Evolutionary conservation across 2,329 filamentous ascomycete genomes (phyloP).

Genomic region (Sphaerulina vaccinii): DNA sequence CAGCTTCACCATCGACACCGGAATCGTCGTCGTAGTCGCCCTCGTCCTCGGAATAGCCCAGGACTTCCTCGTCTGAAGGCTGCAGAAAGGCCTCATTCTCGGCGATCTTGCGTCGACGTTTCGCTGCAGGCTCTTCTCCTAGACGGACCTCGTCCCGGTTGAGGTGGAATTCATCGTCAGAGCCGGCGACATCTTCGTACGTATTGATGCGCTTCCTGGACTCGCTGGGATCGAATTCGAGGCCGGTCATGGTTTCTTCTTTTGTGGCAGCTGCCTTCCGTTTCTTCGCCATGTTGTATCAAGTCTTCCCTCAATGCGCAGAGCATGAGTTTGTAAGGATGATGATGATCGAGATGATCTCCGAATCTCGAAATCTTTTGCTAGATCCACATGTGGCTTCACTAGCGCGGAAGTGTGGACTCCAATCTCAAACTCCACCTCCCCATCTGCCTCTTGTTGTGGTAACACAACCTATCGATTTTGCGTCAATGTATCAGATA

Average conservation of each 20-base stretch:
- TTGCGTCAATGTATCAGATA: not conserved
- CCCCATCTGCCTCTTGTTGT: too few species aligned
- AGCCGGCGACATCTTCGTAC: slow-evolving; percentile 85
- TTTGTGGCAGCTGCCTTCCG: slow-evolving; percentile 18
- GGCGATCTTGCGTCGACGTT: slow-evolving; percentile 68
- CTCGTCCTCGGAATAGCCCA: slow-evolving; percentile 47
- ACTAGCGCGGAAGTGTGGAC: not conserved
- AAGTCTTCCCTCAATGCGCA: too few species aligned
- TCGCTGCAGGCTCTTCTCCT: slow-evolving; percentile 75
- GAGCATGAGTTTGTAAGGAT: not conserved
- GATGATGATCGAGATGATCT: too few species aligned
- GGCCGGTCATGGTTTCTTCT: slow-evolving; percentile 5
- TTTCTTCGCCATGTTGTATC: slow-evolving; percentile 50
- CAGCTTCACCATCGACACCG: slow-evolving; percentile 56
- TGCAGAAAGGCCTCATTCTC: slow-evolving; percentile 66
- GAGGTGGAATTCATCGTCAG: slow-evolving; percentile 89
- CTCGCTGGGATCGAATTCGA: slow-evolving; percentile 22
- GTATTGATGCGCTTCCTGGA: slow-evolving; percentile 59
- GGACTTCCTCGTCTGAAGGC: slow-evolving; percentile 62
- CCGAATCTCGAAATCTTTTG: not conserved
- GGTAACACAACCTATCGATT: not conserved
- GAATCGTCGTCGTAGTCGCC: slow-evolving; percentile 79
- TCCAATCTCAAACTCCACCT: not conserved
- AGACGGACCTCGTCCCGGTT: slow-evolving; percentile 83
- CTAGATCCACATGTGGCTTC: not conserved